phyloP scores from a whole-genome alignment of 2,329 filamentous ascomycete species.

The Paraphaeosphaeria sporulosa region DNA sequence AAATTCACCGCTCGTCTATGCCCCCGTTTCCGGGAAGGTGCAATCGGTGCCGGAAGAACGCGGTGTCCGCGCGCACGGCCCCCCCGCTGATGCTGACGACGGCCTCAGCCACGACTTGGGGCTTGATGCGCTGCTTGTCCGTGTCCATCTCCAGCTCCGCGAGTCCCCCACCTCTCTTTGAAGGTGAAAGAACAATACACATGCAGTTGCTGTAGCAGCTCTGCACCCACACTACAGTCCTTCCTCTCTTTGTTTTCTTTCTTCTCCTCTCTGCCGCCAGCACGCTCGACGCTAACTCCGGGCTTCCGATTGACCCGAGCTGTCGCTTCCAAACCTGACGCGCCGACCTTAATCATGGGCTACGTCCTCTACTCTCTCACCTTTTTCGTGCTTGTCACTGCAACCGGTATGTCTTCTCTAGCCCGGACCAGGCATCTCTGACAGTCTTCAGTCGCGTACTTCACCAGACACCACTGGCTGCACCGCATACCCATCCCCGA shows the following conservation, averaged over 20 bases:
- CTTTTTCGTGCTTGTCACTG: slow-evolving; percentile 73
- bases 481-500: slow-evolving; percentile 68
- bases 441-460: slow-evolving; percentile 69
- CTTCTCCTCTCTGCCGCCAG: slow-evolving; percentile 1
- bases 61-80: slow-evolving; percentile 20
- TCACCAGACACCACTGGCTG: slow-evolving; percentile 81
- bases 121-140: background rate
- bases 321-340: slow-evolving; percentile 2
- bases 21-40: slow-evolving; percentile 36
- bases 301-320: slow-evolving; percentile 29
- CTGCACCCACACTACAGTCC: background rate
- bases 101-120: slow-evolving; percentile 3
- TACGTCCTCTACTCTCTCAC: slow-evolving; percentile 82
- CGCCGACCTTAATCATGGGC: slow-evolving; percentile 63
- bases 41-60: slow-evolving; percentile 31
- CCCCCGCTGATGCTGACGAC: slow-evolving; percentile 6
- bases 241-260: slow-evolving; percentile 1
- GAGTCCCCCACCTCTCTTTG: background rate
- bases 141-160: background rate
- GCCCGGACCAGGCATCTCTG: slow-evolving; percentile 24
- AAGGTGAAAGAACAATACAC: background rate
- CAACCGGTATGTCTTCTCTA: slow-evolving; percentile 65
- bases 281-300: slow-evolving; percentile 16
- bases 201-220: background rate
- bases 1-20: slow-evolving; percentile 34